Base-by-base conservation (phyloP, 768 basidiomycete genomes). In the Paxillus ammoniavirescens region DNA sequence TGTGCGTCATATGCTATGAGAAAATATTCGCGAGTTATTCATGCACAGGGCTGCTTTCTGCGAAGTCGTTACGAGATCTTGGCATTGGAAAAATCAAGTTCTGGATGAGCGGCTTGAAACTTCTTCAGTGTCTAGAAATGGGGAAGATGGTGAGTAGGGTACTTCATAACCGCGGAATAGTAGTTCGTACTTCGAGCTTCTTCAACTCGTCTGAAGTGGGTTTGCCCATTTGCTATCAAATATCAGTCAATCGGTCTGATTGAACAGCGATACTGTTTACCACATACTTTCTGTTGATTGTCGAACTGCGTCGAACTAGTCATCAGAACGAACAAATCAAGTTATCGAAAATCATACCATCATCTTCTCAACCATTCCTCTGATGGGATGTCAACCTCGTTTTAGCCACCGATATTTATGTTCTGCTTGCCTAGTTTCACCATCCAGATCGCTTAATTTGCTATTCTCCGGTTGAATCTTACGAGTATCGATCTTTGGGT, bases 361-460 rank as follows among this genome's bases (percentile, higher is more conserved):
- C 97, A 99, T 99, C 78, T 99, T 99, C 73, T 99, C 97, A 4
- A 99, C 97, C 91, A 99, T 90, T 2, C 91, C 93, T 60, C 97
- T 91, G 63, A 2, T 36, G 60, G 45, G 37, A 37, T 4, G 50
- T 67, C 41, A 62, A 42, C 15, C 38, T 50, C 17, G 14, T 50
- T 58, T 47, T 8, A 13, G 53, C 49, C 26, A 42, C 26, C 28
- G 26, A 43, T 18, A 47, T 40, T 40, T 18, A 28, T 28, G 35
- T 43, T 40, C 41, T 10, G 57, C 73, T 33, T 60, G 87, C 91
- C 91, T 84, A 1, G 96, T 98, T 68, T 98, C 96, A 10, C 88
- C 89, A 64, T 99, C 97, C 18, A 99, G 80, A 65, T 99, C 97
- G 67, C 93, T 90, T 49, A 99, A 78, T 68, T 97, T 96, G 67